A percentile compares a stretch with the other conserved stretches of the same genome.
Conservation (phyloP, 768 basidiomycete genomes). For the Clavaria fumosa region DNA sequence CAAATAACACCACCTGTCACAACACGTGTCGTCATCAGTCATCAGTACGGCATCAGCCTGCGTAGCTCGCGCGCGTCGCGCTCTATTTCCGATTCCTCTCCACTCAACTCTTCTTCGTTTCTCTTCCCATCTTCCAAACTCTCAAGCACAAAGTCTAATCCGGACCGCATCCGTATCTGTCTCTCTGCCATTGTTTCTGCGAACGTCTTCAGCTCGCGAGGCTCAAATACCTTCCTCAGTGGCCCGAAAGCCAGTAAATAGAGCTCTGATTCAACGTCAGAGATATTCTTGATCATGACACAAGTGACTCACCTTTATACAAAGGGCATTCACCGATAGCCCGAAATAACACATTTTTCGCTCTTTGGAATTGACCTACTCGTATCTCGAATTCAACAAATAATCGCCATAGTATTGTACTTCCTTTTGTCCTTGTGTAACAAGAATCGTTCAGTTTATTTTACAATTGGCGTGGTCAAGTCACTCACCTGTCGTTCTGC, state of each 20-base stretch:
- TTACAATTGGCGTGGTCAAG: conserved; percentile 4
- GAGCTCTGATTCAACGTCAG: conserved; percentile 31
- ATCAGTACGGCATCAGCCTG: conserved; percentile 49
- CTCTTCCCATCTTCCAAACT: conserved; percentile 26
- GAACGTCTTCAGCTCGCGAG: conserved; percentile 41
- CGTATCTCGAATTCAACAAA: conserved; percentile 67
- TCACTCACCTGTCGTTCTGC: conserved; percentile 48
- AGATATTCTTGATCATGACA: conserved; percentile 7
- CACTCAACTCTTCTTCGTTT: conserved; percentile 14
- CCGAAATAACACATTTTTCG: conserved; percentile 59
- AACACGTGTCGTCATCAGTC: conserved; percentile 14
- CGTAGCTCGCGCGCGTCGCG: conserved; percentile 40
- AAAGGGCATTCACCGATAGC: conserved; percentile 65
- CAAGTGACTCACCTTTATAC: conserved; percentile 40
- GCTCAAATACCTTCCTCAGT: conserved; percentile 45
- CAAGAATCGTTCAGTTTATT: neutral
- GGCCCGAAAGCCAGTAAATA: conserved; percentile 68
- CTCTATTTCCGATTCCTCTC: conserved; percentile 37
- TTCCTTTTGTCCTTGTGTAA: conserved; percentile 41
- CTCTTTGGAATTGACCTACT: conserved; percentile 36
- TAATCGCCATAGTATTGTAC: conserved; percentile 57
- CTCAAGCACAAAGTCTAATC: conserved; percentile 41
- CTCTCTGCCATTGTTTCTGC: conserved; percentile 68
- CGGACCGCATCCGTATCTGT: conserved; percentile 45
- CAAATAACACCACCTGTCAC: conserved; percentile 2